phyloP scores from a whole-genome alignment of 129 eudicot genomes.

The Heracleum sosnowskyi region DNA sequence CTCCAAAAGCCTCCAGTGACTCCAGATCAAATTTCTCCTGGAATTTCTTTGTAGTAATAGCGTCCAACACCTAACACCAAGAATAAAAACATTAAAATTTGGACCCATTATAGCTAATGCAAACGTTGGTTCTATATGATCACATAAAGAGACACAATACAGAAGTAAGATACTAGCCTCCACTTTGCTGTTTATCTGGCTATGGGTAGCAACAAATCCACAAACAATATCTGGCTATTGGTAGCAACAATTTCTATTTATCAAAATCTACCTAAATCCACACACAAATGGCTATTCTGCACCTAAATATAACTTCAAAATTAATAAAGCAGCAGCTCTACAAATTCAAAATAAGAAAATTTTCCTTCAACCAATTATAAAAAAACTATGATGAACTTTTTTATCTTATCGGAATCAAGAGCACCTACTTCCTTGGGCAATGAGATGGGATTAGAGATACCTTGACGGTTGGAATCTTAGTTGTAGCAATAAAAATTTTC shows the following conservation, averaged over 20 bases:
- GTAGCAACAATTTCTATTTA: too few species aligned
- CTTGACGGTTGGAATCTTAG: constrained; percentile 41
- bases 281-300: not conserved
- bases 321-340: not conserved
- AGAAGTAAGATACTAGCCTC: not conserved
- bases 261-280: not conserved
- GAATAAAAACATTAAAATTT: not conserved
- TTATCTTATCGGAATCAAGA: constrained; percentile 14
- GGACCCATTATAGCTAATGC: not conserved
- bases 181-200: not conserved
- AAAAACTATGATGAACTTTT: constrained; percentile 27
- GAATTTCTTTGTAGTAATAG: constrained; percentile 72
- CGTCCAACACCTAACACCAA: constrained; percentile 53
- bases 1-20: constrained; percentile 89
- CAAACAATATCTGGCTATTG: not conserved
- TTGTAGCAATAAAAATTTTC: constrained; percentile 25
- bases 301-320: not conserved
- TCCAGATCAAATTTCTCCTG: constrained; percentile 64
- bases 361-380: constrained; percentile 11
- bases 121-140: not conserved
- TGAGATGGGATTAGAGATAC: constrained; percentile 18
- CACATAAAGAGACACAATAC: not conserved
- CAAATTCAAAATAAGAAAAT: too few species aligned
- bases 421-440: not conserved
- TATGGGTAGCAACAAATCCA: not conserved